Evolutionary conservation across 768 basidiomycete genomes (phyloP).

Genomic region (Gelatoporia subvermispora): DNA sequence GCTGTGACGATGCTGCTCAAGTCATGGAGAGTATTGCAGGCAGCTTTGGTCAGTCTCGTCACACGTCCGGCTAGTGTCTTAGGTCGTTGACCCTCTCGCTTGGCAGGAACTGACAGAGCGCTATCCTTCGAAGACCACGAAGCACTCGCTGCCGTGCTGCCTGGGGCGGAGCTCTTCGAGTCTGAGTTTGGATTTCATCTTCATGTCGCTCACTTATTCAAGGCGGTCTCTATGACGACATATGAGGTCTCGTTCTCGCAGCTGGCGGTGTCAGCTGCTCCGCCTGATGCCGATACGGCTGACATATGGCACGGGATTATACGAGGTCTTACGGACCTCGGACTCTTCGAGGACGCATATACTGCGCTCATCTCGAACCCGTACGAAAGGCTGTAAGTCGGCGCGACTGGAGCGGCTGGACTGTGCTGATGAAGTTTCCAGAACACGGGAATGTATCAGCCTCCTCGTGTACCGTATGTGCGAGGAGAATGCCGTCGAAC

Average conservation of each 20-base stretch:
- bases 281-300: constrained; percentile 46
- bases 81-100: constrained; percentile 12
- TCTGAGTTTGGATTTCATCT: constrained; percentile 73
- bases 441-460: constrained; percentile 77
- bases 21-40: constrained; percentile 72
- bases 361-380: constrained; percentile 69
- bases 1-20: constrained; percentile 67
- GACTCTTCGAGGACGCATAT: constrained; percentile 85
- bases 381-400: constrained; percentile 71
- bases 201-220: constrained; percentile 74
- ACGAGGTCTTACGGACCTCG: constrained; percentile 67
- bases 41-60: constrained; percentile 56
- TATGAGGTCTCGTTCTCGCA: constrained; percentile 74
- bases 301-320: constrained; percentile 80
- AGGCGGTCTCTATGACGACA: constrained; percentile 44
- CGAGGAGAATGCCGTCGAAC: constrained; percentile 76
- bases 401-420: background rate
- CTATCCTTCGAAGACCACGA: constrained; percentile 58
- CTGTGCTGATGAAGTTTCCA: constrained; percentile 25
- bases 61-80: background rate
- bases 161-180: constrained; percentile 48
- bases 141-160: constrained; percentile 58
- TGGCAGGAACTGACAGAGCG: constrained; percentile 42
- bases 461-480: constrained; percentile 91
- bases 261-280: constrained; percentile 71